Conservation (phyloP, 805 yeast species). For the Candida ficus region DNA sequence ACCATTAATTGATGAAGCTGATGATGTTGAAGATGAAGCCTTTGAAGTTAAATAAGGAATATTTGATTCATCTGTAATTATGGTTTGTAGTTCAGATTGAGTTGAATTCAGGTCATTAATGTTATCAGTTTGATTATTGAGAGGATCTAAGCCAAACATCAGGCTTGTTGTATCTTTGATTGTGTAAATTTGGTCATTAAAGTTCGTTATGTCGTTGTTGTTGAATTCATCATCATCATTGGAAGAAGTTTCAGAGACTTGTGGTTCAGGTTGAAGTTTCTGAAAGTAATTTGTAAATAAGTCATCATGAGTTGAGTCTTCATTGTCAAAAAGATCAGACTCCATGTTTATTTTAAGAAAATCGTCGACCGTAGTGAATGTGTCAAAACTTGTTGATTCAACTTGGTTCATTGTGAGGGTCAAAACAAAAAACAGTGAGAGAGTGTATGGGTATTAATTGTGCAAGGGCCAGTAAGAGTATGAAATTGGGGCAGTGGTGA, state of each 20-base stretch:
- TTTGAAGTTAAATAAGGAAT: too few species aligned
- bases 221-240: neutral
- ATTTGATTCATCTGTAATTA: neutral
- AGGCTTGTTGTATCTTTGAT: neutral
- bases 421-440: too few species aligned
- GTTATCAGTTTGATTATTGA: neutral
- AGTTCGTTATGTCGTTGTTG: neutral
- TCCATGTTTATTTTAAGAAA: neutral
- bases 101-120: neutral
- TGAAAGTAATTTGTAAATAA: neutral
- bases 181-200: neutral
- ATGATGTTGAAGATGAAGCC: too few species aligned
- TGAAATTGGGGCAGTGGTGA: neutral
- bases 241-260: neutral
- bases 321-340: neutral
- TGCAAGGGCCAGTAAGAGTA: too few species aligned
- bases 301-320: neutral
- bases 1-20: too few species aligned
- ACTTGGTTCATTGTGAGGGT: neutral
- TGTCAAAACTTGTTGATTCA: neutral
- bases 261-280: neutral
- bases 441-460: too few species aligned
- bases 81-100: neutral
- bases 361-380: neutral
- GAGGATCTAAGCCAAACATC: neutral